Evolutionary conservation across 345 rosid genomes (phyloP).

Genomic region (Camelina hispida): DNA sequence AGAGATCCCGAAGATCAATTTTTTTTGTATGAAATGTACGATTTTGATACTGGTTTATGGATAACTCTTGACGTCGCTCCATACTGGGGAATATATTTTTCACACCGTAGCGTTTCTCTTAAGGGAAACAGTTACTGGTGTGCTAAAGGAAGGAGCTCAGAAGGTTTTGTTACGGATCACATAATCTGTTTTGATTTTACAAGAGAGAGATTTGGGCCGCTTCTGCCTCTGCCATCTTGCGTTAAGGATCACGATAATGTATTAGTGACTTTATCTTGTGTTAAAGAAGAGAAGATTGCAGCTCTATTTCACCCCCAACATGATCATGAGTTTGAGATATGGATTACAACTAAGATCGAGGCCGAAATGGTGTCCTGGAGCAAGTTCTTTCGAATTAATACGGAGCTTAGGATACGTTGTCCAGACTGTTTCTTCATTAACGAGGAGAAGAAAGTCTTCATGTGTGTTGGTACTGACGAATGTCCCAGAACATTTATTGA

Average conservation of each 20-base stretch:
- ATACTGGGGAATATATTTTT: too few relatives aligned
- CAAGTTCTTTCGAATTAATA: neutral
- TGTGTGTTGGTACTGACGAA: neutral
- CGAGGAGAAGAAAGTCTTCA: neutral
- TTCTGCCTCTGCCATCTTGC: too few relatives aligned
- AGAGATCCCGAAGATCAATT: neutral
- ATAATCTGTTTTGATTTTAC: too few relatives aligned
- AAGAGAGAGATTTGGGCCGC: too few relatives aligned
- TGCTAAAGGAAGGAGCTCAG: too few relatives aligned
- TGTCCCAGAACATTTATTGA: neutral
- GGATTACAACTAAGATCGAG: neutral
- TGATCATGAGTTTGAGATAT: neutral
- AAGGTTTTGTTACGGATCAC: too few relatives aligned
- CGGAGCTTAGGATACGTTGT: neutral
- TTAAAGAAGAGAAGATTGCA: neutral
- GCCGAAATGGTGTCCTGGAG: neutral
- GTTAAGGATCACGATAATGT: too few relatives aligned
- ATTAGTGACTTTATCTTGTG: neutral
- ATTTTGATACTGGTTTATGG: neutral
- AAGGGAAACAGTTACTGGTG: too few relatives aligned
- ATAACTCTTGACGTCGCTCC: too few relatives aligned
- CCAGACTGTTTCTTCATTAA: neutral
- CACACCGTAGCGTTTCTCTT: too few relatives aligned
- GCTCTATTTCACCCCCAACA: neutral
- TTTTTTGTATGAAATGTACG: neutral